phyloP scores from a whole-genome alignment of 2,329 filamentous ascomycete genomes.

The Thelonectria discophora region DNA sequence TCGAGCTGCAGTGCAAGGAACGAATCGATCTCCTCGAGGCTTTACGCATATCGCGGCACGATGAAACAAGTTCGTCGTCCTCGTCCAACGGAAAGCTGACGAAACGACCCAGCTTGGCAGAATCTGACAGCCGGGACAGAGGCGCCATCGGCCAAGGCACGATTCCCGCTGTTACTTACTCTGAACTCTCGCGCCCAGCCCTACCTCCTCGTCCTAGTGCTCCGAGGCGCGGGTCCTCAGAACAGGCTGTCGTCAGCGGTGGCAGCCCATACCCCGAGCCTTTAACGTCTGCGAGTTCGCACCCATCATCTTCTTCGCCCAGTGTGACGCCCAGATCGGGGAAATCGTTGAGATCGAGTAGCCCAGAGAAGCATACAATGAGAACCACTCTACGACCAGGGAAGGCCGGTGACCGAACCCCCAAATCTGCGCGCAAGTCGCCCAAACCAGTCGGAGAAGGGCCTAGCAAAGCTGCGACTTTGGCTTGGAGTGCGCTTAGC shows the following conservation, averaged over 20 bases:
- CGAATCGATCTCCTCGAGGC: slow-evolving; percentile 88
- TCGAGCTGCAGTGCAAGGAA: slow-evolving; percentile 94
- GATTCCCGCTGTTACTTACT: slow-evolving; percentile 81
- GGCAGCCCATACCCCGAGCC: slow-evolving; percentile 35
- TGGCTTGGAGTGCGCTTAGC: slow-evolving; percentile 66
- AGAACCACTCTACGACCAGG: slow-evolving; percentile 66
- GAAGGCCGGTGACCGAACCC: slow-evolving; percentile 54
- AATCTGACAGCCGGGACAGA: slow-evolving; percentile 43
- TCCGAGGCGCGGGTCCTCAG: slow-evolving; percentile 63
- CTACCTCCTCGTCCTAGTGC: slow-evolving; percentile 66
- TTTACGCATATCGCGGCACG: slow-evolving; percentile 71
- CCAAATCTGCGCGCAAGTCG: slow-evolving; percentile 52
- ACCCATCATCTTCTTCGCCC: slow-evolving; percentile 46
- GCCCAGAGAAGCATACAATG: slow-evolving; percentile 70
- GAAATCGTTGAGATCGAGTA: slow-evolving; percentile 58
- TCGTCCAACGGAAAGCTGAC: slow-evolving; percentile 37
- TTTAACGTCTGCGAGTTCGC: slow-evolving; percentile 24
- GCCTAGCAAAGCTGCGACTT: slow-evolving; percentile 69
- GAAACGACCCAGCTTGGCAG: slow-evolving; percentile 34
- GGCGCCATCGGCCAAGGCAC: slow-evolving; percentile 83
- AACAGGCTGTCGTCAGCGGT: slow-evolving; percentile 53
- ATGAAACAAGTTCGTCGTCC: slow-evolving; percentile 31
- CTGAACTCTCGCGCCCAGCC: slow-evolving; percentile 77
- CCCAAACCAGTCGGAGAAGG: slow-evolving; percentile 58
- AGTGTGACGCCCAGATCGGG: slow-evolving; percentile 43